Evolutionary conservation across 2,329 filamentous ascomycete genomes (phyloP).

Genomic region (Xylariaceae sp.): DNA sequence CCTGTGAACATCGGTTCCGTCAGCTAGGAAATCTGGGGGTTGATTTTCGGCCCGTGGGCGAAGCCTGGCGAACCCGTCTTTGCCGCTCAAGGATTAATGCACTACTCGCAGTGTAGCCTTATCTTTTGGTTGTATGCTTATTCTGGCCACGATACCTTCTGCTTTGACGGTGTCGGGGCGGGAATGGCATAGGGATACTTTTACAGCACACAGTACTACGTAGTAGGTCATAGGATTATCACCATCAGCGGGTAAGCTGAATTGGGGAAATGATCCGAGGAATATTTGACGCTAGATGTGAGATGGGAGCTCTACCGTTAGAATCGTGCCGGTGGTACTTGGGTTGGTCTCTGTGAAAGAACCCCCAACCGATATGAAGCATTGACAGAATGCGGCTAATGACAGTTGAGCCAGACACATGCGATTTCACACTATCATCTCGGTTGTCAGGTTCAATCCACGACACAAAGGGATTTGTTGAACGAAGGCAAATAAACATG

Average conservation of each 20-base stretch:
- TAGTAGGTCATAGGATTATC: background rate
- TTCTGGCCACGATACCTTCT: background rate
- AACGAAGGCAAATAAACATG: background rate
- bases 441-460: background rate
- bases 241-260: background rate
- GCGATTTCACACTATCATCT: background rate
- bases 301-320: background rate
- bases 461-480: background rate
- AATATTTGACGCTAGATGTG: background rate
- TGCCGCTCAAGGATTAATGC: conserved; percentile 26
- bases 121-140: background rate
- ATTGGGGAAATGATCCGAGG: background rate
- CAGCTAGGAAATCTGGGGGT: conserved; percentile 19
- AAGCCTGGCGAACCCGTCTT: too few relatives aligned
- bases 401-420: background rate
- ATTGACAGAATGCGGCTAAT: background rate
- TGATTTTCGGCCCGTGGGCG: conserved; percentile 8
- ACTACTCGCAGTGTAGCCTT: too few relatives aligned
- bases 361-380: background rate
- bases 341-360: background rate
- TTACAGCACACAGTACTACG: background rate
- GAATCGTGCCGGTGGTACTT: too few relatives aligned
- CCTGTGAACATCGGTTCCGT: conserved; percentile 24
- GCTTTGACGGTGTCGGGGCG: background rate
- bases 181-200: background rate